phyloP scores from a whole-genome alignment of 768 basidiomycete species.

The Sutorius australiensis region DNA sequence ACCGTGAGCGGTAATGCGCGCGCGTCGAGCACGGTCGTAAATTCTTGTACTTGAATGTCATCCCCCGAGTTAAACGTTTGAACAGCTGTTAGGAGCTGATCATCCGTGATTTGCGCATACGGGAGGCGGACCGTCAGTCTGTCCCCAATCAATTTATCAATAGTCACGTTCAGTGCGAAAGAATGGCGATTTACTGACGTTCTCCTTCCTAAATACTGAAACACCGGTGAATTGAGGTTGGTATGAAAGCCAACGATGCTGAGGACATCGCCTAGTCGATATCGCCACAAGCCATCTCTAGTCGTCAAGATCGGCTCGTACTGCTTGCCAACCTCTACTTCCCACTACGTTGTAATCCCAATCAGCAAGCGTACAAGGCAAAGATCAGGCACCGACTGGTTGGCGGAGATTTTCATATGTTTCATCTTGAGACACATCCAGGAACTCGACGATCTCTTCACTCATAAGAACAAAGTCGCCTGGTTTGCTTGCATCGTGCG shows the following conservation, averaged over 20 bases:
- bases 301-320: constrained; percentile 24
- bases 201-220: constrained; percentile 14
- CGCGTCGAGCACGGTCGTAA: constrained; percentile 16
- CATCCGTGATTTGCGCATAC: constrained; percentile 5
- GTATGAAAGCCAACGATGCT: constrained; percentile 14
- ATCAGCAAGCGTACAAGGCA: neutral
- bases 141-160: neutral
- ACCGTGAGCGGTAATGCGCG: neutral
- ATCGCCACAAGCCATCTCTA: constrained; percentile 22
- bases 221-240: constrained; percentile 4
- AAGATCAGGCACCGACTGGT: constrained; percentile 7
- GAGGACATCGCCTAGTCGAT: constrained; percentile 19
- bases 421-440: constrained; percentile 12
- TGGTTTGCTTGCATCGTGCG: neutral
- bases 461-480: constrained; percentile 7
- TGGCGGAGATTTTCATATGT: constrained; percentile 13
- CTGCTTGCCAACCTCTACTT: constrained; percentile 12
- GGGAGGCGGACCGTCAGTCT: constrained; percentile 10
- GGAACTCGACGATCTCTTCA: constrained; percentile 15
- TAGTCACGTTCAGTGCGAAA: no score
- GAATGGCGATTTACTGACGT: constrained; percentile 10
- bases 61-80: neutral
- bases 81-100: constrained; percentile 8
- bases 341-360: constrained; percentile 7
- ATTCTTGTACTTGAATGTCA: constrained; percentile 9